Evolutionary conservation across 495 filamentous ascomycete species (phyloP), one percentile per base, ranked within the genome.

Genomic region (Melanomma pulvis-pyrius): DNA sequence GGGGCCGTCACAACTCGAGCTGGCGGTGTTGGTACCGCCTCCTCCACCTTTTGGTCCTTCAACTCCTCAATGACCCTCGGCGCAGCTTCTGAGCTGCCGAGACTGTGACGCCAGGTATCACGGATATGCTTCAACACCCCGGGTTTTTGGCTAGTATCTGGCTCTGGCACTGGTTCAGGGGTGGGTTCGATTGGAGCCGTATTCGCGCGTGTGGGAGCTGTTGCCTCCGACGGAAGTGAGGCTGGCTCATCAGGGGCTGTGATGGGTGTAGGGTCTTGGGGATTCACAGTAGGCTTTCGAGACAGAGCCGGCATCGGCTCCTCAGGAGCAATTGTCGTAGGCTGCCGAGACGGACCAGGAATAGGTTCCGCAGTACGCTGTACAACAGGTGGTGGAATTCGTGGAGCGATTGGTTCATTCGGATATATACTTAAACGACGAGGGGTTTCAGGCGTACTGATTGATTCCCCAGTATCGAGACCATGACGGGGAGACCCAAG

Each of bases 1-100:
- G 39, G 9, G 6, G 39, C 39, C 17, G 22, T 39, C 6, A 30
- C 53, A 36, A 57, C 13, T 7, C 21, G 15, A 21, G 17, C 8
- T 12, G 17, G 29, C n/a, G 7, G 50, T 15, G 17, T 44, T 44
- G 39, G 17, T 44, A 15, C 24, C 1, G 29, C 15, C 15, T 57
- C 34, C 9, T 57, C 19, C 34, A 24, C 34, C 6, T 22, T 34
- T n/a, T 57, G 29, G 17, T 19, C 53, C 13, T 39, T 29, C 53
- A 57, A 19, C 53, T 57, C 53, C 15, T 57, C 29, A 39, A 57
- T 44, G 22, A 57, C 53, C 7, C 30, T 22, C 9, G 53, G 53
- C 19, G 29, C 53, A 21, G 53, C 53, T 17, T 57, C 53, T 11
- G 29, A 39, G 34, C 32, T 57, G 30, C 53, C 53, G 12, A 57